A percentile compares a stretch with the other conserved stretches of the same genome.
These are phyloP conservation scores for Bruguiera sexangula DNA, from an alignment of 345 rosid genomes.

Conservation along the genomic window DNA sequence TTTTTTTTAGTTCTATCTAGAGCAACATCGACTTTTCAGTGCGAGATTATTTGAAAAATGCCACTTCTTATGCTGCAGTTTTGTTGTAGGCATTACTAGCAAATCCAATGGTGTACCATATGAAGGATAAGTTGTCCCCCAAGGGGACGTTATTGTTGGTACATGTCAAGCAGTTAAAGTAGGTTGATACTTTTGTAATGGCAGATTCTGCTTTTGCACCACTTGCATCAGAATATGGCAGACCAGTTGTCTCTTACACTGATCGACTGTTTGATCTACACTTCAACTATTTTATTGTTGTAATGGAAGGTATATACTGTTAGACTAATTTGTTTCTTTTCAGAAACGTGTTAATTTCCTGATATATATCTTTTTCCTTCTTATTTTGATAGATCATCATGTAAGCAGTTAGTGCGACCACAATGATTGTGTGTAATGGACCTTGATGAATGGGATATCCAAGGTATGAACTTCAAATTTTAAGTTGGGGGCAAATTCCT, in stretches of 20 bases:
- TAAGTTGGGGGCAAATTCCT: background rate
- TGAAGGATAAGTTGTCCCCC: too few species aligned
- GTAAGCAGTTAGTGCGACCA: slow-evolving; percentile 47
- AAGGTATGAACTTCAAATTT: slow-evolving; percentile 41
- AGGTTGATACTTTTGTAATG: slow-evolving; percentile 6
- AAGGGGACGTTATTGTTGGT: too few species aligned
- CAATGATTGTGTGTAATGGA: slow-evolving; percentile 50
- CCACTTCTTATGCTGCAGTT: too few species aligned
- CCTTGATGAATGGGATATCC: slow-evolving; percentile 39
- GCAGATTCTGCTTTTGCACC: slow-evolving; percentile 58
- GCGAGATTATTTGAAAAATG: too few species aligned
- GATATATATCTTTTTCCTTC: background rate
- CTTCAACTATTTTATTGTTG: too few species aligned
- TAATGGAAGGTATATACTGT: too few species aligned
- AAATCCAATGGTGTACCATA: too few species aligned
- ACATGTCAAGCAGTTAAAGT: too few species aligned
- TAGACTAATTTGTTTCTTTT: background rate
- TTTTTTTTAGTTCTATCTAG: background rate
- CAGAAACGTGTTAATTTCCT: background rate
- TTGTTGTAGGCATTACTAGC: too few species aligned
- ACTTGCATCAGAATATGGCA: slow-evolving; percentile 70
- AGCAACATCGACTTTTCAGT: too few species aligned
- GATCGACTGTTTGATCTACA: slow-evolving; percentile 25
- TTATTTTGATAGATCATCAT: slow-evolving; percentile 53
- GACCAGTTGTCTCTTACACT: slow-evolving; percentile 59